Evolutionary conservation across 306 rosid genomes (phyloP).

Genomic region (Coriaria nepalensis): DNA sequence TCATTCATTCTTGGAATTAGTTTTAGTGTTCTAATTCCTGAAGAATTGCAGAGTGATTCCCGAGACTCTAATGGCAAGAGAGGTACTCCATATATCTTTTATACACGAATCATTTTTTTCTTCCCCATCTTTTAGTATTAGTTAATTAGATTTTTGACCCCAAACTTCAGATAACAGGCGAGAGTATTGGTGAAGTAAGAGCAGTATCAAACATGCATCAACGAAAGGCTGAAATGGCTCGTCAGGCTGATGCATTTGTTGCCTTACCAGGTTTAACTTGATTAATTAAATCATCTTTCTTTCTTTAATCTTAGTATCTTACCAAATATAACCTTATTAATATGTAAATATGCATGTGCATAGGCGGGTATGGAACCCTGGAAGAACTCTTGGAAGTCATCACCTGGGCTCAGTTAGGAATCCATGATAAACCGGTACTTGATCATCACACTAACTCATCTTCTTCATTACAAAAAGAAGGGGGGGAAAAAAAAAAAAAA

Average conservation of each 20-base stretch:
- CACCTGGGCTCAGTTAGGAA: conserved; percentile 88
- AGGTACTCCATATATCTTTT: too few species aligned
- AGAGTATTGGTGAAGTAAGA: conserved; percentile 66
- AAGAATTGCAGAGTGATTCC: conserved; percentile 61
- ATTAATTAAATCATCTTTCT: not conserved
- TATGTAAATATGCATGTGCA: conserved; percentile 4
- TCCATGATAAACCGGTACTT: conserved; percentile 77
- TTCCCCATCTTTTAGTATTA: not conserved
- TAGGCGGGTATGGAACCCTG: conserved; percentile 87
- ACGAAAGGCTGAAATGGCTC: conserved; percentile 91
- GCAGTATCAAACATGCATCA: conserved; percentile 83
- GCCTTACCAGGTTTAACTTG: conserved; percentile 56
- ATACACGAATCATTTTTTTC: too few species aligned
- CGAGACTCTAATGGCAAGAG: conserved; percentile 67
- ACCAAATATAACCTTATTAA: not conserved
- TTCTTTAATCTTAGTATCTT: not conserved
- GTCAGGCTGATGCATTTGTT: conserved; percentile 80
- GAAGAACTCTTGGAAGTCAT: conserved; percentile 79
- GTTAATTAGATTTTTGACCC: too few species aligned
- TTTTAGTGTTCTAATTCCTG: not conserved
- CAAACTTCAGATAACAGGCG: conserved; percentile 54
- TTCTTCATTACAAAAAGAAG: not conserved
- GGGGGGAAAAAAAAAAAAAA: too few species aligned
- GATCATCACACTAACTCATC: too few species aligned
- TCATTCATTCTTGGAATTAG: not conserved